A percentile compares a stretch with the other conserved stretches of the same genome.
Conservation (phyloP, 345 rosid genomes). For the Streptanthus diversifolius region DNA sequence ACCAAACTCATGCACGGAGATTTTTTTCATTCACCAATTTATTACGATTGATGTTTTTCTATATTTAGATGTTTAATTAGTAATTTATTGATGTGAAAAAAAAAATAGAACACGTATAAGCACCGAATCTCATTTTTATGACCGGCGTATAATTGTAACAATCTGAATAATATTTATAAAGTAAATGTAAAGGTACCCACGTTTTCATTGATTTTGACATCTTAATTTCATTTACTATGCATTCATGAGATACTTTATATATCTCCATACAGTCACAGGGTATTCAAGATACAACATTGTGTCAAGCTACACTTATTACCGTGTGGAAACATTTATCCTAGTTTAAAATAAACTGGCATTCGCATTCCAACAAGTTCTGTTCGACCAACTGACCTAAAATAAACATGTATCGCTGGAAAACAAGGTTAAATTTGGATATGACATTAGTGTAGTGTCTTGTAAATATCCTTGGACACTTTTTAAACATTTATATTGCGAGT, state of each 20-base stretch:
- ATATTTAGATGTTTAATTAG: neutral
- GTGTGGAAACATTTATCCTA: neutral
- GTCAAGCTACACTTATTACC: neutral
- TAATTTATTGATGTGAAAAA: neutral
- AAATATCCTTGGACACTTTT: too few species aligned
- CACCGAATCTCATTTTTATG: neutral
- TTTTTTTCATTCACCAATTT: neutral
- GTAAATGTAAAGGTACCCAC: neutral
- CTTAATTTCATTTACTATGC: neutral
- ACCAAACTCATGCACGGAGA: neutral
- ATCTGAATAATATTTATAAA: neutral
- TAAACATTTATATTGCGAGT: too few species aligned
- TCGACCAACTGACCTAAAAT: too few species aligned
- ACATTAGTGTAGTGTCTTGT: too few species aligned
- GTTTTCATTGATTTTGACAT: neutral
- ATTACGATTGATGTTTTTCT: neutral
- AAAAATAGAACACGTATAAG: neutral
- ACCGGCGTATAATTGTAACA: neutral
- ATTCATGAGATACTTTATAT: neutral
- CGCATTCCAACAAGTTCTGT: neutral
- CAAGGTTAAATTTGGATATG: too few species aligned
- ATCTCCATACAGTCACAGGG: too few species aligned
- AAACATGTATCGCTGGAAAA: too few species aligned
- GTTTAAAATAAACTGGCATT: neutral
- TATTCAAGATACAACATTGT: too few species aligned